Percentiles rank a stretch among this genome's conserved stretches.
phyloP scores from a whole-genome alignment of 306 rosid genomes.

The Oxytropis ochrocephala region DNA sequence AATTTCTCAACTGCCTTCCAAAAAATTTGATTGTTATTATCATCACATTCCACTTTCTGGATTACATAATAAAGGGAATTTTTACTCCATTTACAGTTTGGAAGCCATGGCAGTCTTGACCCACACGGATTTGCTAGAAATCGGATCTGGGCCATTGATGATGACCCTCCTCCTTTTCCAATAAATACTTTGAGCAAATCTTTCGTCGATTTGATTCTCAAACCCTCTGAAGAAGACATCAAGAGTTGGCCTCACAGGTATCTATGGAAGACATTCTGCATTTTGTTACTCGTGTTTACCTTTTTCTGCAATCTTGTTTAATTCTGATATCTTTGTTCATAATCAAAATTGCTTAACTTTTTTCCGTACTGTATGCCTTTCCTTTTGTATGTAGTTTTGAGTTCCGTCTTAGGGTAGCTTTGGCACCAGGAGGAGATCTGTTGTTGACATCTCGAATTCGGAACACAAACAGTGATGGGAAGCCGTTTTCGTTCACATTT shows the following conservation, averaged over 20 bases:
- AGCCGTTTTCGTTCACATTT: constrained; percentile 88
- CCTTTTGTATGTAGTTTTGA: constrained; percentile 58
- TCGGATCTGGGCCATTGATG: constrained; percentile 62
- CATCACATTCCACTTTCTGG: not conserved
- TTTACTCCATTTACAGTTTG: constrained; percentile 56
- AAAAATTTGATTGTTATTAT: not conserved
- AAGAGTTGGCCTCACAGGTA: constrained; percentile 89
- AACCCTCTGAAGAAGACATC: constrained; percentile 65
- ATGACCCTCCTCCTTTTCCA: constrained; percentile 66
- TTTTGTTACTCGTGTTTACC: not conserved
- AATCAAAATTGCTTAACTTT: not conserved
- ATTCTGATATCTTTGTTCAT: not conserved
- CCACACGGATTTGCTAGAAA: constrained; percentile 87
- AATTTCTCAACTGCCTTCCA: not conserved
- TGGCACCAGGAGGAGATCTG: constrained; percentile 92
- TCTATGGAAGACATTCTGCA: not conserved
- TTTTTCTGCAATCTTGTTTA: not conserved
- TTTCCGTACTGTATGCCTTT: constrained; percentile 7
- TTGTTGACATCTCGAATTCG: constrained; percentile 84
- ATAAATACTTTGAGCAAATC: constrained; percentile 48
- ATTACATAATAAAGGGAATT: constrained; percentile 20
- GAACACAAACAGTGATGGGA: constrained; percentile 82
- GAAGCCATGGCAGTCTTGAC: constrained; percentile 59
- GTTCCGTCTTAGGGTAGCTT: constrained; percentile 78
- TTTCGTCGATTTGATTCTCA: constrained; percentile 81